Conservation (phyloP, 2,329 filamentous ascomycete genomes). For the Pseudopithomyces maydicus region DNA sequence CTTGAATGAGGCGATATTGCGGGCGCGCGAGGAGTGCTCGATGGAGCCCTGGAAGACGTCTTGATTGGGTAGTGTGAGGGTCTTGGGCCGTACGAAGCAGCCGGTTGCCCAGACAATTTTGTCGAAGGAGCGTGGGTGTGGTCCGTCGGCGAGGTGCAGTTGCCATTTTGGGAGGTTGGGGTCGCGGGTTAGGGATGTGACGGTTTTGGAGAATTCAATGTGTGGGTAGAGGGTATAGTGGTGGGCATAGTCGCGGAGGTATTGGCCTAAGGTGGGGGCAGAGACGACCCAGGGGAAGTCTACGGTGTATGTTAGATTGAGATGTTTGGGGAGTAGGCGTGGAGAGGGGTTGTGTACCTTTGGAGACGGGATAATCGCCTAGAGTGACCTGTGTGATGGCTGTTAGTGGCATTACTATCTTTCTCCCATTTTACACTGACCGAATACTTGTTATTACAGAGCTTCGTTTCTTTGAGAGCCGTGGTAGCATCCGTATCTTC, state of each 20-base stretch:
- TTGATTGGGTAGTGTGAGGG: background rate
- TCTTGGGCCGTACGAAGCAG: background rate
- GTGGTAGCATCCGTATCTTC: background rate
- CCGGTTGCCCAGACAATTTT: slow-evolving; percentile 1
- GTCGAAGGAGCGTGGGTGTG: background rate
- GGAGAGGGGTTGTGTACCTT: background rate
- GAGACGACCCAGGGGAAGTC: background rate
- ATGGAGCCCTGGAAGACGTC: background rate
- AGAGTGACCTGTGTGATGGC: background rate
- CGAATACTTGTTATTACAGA: slow-evolving; percentile 4
- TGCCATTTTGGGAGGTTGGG: background rate
- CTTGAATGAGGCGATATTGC: background rate
- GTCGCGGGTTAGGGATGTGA: background rate
- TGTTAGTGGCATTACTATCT: background rate
- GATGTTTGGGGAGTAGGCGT: too few relatives aligned
- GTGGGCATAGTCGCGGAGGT: background rate
- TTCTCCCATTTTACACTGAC: background rate
- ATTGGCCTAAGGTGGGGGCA: background rate
- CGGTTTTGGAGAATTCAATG: background rate
- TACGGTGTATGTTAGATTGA: background rate
- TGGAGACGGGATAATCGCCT: background rate
- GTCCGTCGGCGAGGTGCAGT: background rate
- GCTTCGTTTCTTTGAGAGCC: background rate
- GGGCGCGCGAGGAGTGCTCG: background rate
- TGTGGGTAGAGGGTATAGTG: background rate